phyloP scores from a whole-genome alignment of 2,329 filamentous ascomycete species.

The Ceratocystis colombiana region DNA sequence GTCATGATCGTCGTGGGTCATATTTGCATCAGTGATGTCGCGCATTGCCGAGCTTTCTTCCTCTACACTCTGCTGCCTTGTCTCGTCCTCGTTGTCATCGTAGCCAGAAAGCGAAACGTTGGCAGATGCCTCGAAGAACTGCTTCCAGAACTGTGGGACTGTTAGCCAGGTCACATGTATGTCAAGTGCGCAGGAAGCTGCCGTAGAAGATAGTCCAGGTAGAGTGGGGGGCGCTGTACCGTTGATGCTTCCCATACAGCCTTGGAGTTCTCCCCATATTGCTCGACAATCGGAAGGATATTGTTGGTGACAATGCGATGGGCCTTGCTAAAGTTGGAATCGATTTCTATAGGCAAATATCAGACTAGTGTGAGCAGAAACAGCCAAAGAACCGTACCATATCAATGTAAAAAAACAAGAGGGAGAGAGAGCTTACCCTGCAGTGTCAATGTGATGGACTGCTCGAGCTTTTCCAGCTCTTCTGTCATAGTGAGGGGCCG shows the following conservation, averaged over 20 bases:
- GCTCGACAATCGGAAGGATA: slow-evolving; percentile 85
- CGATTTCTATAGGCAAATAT: slow-evolving; percentile 60
- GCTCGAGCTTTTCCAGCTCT: slow-evolving; percentile 89
- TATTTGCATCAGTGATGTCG: slow-evolving; percentile 40
- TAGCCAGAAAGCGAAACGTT: slow-evolving; percentile 95
- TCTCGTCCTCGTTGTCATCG: slow-evolving; percentile 65
- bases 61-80: slow-evolving; percentile 33
- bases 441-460: slow-evolving; percentile 89
- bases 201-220: background rate
- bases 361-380: background rate
- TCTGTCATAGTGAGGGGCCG: slow-evolving; percentile 71
- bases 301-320: slow-evolving; percentile 92
- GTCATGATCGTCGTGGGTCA: slow-evolving; percentile 28
- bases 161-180: background rate
- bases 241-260: slow-evolving; percentile 96
- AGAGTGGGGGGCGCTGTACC: slow-evolving; percentile 38
- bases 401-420: background rate
- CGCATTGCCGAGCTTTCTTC: slow-evolving; percentile 47
- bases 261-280: slow-evolving; percentile 87
- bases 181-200: background rate
- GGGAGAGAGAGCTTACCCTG: slow-evolving; percentile 51
- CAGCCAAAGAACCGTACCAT: background rate
- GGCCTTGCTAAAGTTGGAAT: slow-evolving; percentile 94
- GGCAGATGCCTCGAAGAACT: slow-evolving; percentile 97
- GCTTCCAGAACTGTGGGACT: slow-evolving; percentile 79